phyloP scores from a whole-genome alignment of 352 stramenopile species.

The Globisporangium sylvaticum region DNA sequence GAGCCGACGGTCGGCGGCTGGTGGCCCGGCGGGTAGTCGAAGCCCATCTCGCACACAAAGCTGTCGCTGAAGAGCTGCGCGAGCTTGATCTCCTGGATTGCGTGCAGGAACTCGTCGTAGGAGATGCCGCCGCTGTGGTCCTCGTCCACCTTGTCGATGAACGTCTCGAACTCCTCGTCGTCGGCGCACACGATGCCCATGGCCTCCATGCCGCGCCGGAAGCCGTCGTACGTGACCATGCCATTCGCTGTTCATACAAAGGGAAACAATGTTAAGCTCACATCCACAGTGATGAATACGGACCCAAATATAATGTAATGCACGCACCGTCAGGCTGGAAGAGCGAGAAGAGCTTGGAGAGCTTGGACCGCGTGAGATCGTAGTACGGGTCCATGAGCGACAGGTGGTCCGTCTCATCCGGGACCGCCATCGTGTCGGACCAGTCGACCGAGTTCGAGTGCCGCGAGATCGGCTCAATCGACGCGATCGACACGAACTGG shows the following conservation, averaged over 20 bases:
- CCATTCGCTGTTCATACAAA: conserved; percentile 18
- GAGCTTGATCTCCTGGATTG: conserved; percentile 88
- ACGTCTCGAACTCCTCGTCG: conserved; percentile 58
- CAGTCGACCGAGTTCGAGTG: conserved; percentile 60
- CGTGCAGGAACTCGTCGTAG: conserved; percentile 82
- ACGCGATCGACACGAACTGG: conserved; percentile 54
- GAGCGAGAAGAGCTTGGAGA: conserved; percentile 62
- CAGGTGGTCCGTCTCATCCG: conserved; percentile 44
- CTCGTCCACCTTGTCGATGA: conserved; percentile 78
- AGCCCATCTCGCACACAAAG: conserved; percentile 38
- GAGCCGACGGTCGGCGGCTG: conserved; percentile 37
- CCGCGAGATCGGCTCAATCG: conserved; percentile 30
- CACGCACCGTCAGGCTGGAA: conserved; percentile 55
- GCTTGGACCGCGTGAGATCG: conserved; percentile 71
- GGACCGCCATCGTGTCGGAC: conserved; percentile 45
- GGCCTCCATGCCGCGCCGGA: conserved; percentile 59
- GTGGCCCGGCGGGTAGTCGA: conserved; percentile 14
- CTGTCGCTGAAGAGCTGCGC: conserved; percentile 76
- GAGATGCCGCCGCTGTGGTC: conserved; percentile 81
- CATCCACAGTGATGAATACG: neutral
- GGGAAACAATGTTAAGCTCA: neutral
- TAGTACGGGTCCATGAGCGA: conserved; percentile 85
- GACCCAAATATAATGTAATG: neutral
- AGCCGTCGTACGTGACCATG: conserved; percentile 72
- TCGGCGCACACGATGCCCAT: conserved; percentile 73